phyloP scores from a whole-genome alignment of 2,329 filamentous ascomycete genomes.

The Arthroderma uncinatum region DNA sequence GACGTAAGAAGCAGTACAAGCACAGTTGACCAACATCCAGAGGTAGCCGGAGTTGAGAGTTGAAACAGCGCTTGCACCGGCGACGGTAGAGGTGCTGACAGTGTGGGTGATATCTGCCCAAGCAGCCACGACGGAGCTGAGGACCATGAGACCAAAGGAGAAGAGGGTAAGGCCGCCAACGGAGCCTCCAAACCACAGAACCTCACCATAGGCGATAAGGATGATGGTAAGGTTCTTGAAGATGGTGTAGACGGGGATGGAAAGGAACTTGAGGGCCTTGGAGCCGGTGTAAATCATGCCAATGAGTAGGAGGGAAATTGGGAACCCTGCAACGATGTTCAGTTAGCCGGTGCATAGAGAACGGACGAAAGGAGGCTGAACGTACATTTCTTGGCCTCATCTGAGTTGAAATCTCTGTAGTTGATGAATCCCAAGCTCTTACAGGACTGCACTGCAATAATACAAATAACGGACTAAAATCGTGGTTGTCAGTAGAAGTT shows the following conservation, averaged over 20 bases:
- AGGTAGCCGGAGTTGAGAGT: slow-evolving; percentile 90
- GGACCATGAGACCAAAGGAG: slow-evolving; percentile 91
- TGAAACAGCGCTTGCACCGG: slow-evolving; percentile 56
- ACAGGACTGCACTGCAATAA: slow-evolving; percentile 68
- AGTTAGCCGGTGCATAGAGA: background rate
- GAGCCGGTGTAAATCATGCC: slow-evolving; percentile 98
- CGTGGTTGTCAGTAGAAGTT: slow-evolving; percentile 6
- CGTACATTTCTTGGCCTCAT: slow-evolving; percentile 88
- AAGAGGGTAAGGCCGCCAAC: slow-evolving; percentile 80
- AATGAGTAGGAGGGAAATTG: slow-evolving; percentile 86
- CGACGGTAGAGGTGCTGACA: slow-evolving; percentile 48
- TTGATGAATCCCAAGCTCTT: slow-evolving; percentile 74
- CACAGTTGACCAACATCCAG: slow-evolving; percentile 96
- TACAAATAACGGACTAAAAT: slow-evolving; percentile 72
- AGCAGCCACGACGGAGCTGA: slow-evolving; percentile 86
- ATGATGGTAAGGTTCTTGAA: slow-evolving; percentile 99
- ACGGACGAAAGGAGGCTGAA: slow-evolving; percentile 11
- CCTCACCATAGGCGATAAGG: slow-evolving; percentile 94
- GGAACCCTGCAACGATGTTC: slow-evolving; percentile 61
- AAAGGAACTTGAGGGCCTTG: slow-evolving; percentile 91
- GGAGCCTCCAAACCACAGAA: slow-evolving; percentile 92
- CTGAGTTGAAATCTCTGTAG: slow-evolving; percentile 70
- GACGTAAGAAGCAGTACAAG: slow-evolving; percentile 83
- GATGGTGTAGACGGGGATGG: slow-evolving; percentile 97
- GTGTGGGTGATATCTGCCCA: slow-evolving; percentile 95